Evolutionary conservation across 2,329 filamentous ascomycete genomes (phyloP), one percentile per base, ranked within the genome.

Genomic region (Aspergillus versicolor): DNA sequence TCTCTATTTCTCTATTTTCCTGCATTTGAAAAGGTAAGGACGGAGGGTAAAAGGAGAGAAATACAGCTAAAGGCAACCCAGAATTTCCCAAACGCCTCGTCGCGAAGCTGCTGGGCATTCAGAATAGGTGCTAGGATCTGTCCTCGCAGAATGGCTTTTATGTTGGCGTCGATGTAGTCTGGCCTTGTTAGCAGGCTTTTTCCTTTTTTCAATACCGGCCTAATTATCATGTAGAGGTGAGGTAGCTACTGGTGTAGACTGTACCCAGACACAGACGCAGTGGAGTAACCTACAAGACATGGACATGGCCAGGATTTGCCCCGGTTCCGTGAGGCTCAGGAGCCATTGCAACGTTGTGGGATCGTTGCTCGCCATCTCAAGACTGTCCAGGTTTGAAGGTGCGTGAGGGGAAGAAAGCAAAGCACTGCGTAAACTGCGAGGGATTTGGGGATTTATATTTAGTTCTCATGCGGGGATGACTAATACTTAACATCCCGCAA

Each of bases 31-130:
- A 54, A 42, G 34, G 13, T 13, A 30, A n/a, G 32, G 12, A 54
- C 43, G 17, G 13, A 15, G 3, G 19, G 24, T n/a, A 46, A 13
- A 15, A 13, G 37, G 15, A 34, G 12, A 32, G 17, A 21, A 15
- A n/a, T 52, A 77, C 74, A 64, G 13, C 67, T 73, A 53, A 73
- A 72, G 15, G 70, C 67, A 41, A 76, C 63, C 75, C 75, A 78
- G 62, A 77, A 77, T 17, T 65, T 66, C 15, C 71, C 70, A 61
- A 77, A 77, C 7, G 73, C 69, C 57, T 77, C 73, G 48, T 75
- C 73, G 19, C 73, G 69, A 7, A 77, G 64, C 59, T 65, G 62
- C 8, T 54, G 51, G 3, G 68, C 60, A 12, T 70, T 67, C 2
- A 70, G 58, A 17, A 76, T 53, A 1, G 72, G 73, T 2, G 72